phyloP scores from a whole-genome alignment of 2,329 filamentous ascomycete species.

The Onygenales sp. region DNA sequence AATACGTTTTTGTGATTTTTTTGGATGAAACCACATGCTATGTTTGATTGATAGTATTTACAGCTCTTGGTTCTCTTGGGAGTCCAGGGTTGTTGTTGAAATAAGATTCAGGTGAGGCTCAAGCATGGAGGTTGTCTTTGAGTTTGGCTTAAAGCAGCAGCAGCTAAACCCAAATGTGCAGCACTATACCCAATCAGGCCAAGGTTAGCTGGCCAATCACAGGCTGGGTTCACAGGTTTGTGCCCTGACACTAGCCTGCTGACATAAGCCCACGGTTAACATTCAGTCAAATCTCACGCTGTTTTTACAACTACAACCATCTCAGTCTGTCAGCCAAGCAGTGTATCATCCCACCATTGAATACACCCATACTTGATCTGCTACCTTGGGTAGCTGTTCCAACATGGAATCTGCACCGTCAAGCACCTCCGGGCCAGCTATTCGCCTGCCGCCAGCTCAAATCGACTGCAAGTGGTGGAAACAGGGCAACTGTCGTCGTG shows the following conservation, averaged over 20 bases:
- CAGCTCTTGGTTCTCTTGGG: too few relatives aligned
- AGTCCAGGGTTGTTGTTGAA: too few relatives aligned
- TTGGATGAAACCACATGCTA: too few relatives aligned
- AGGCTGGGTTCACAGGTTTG: neutral
- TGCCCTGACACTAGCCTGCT: neutral
- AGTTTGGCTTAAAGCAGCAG: neutral
- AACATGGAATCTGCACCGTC: neutral
- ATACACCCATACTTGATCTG: neutral
- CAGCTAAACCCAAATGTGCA: neutral
- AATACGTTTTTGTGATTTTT: too few relatives aligned
- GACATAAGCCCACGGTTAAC: neutral
- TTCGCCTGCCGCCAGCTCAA: conserved; percentile 6
- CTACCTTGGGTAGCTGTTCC: neutral
- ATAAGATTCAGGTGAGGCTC: neutral
- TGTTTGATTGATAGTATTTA: too few relatives aligned
- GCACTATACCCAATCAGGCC: neutral
- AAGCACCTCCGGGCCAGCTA: neutral
- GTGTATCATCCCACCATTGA: too few relatives aligned
- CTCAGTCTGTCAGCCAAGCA: too few relatives aligned
- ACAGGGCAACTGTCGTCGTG: conserved; percentile 15
- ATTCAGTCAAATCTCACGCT: neutral
- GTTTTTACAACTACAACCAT: neutral
- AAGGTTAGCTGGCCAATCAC: neutral
- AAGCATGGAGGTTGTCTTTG: neutral
- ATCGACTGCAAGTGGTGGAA: conserved; percentile 21